Conservation (phyloP, 257 asterid species). For the Solanum appendiculatum region DNA sequence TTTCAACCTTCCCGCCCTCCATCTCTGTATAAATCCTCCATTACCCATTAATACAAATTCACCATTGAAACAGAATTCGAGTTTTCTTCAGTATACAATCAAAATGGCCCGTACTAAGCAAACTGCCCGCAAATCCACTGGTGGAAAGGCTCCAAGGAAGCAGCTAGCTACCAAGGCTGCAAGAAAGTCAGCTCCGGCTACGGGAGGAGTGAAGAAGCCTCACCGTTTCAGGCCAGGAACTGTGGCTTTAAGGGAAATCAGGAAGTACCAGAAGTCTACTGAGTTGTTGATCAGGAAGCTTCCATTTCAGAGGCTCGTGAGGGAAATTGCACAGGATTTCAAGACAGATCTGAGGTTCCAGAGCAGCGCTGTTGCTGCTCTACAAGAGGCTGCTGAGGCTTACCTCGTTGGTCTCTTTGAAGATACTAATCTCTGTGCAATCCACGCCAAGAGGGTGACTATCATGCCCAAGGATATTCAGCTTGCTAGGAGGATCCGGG, state of each 20-base stretch:
- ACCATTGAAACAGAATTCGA: neutral
- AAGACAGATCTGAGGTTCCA: constrained; percentile 73
- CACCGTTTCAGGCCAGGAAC: constrained; percentile 75
- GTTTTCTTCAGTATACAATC: neutral
- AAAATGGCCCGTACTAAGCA: constrained; percentile 66
- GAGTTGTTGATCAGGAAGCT: constrained; percentile 62
- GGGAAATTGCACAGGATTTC: constrained; percentile 72
- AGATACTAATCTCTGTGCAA: constrained; percentile 62
- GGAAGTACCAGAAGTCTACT: constrained; percentile 62
- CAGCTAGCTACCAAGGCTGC: constrained; percentile 79
- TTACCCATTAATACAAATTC: neutral
- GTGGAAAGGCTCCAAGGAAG: constrained; percentile 75
- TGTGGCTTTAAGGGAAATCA: constrained; percentile 63
- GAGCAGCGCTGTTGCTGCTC: constrained; percentile 67
- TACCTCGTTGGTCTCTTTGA: constrained; percentile 53
- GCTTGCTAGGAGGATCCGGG: constrained; percentile 57
- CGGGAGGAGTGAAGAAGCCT: constrained; percentile 77
- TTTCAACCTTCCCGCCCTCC: constrained; percentile 13
- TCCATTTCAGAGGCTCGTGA: constrained; percentile 62
- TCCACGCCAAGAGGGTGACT: constrained; percentile 66
- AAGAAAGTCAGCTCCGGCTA: constrained; percentile 69
- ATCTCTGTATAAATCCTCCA: constrained; percentile 1
- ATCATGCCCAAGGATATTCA: constrained; percentile 70
- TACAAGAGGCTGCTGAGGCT: constrained; percentile 73
- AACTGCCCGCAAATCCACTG: constrained; percentile 71